Percentiles rank a stretch among this genome's conserved stretches.
These are phyloP conservation scores for Psilocybe cyanescens DNA, from an alignment of 768 basidiomycete genomes.

Conservation along the genomic window DNA sequence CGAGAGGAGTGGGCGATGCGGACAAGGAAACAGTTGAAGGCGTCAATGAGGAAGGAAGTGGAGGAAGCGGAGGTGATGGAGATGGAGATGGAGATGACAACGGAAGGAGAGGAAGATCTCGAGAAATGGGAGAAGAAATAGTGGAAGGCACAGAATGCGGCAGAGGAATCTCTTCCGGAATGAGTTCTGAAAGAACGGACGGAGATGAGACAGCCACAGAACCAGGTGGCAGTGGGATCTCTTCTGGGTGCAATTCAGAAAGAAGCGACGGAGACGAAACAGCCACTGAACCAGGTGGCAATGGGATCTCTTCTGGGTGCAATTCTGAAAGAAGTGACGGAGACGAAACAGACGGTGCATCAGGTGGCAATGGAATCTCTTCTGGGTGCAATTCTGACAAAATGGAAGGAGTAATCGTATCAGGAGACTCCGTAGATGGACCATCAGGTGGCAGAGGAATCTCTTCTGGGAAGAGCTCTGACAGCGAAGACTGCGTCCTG, in stretches of 20 bases:
- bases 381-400: slow-evolving; percentile 30
- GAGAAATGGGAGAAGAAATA: slow-evolving; percentile 1
- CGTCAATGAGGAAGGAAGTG: slow-evolving; percentile 9
- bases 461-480: slow-evolving; percentile 29
- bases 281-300: slow-evolving; percentile 29
- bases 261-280: background rate
- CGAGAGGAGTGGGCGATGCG: slow-evolving; percentile 20
- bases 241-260: slow-evolving; percentile 26
- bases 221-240: slow-evolving; percentile 44
- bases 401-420: slow-evolving; percentile 19
- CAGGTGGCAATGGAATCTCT: slow-evolving; percentile 45
- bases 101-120: slow-evolving; percentile 37
- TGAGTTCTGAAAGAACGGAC: background rate
- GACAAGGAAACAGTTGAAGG: slow-evolving; percentile 17
- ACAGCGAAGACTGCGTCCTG: slow-evolving; percentile 28
- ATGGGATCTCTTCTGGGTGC: slow-evolving; percentile 41
- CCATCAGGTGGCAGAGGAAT: slow-evolving; percentile 24
- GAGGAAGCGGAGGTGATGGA: slow-evolving; percentile 14
- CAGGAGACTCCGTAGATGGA: slow-evolving; percentile 16
- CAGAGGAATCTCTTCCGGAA: slow-evolving; percentile 5
- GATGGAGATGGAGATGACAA: background rate
- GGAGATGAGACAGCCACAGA: background rate
- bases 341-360: background rate
- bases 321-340: slow-evolving; percentile 24
- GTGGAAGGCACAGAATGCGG: slow-evolving; percentile 5